Evolutionary conservation across 31 red algal species (phyloP).

Genomic region (Endocladia muricata): DNA sequence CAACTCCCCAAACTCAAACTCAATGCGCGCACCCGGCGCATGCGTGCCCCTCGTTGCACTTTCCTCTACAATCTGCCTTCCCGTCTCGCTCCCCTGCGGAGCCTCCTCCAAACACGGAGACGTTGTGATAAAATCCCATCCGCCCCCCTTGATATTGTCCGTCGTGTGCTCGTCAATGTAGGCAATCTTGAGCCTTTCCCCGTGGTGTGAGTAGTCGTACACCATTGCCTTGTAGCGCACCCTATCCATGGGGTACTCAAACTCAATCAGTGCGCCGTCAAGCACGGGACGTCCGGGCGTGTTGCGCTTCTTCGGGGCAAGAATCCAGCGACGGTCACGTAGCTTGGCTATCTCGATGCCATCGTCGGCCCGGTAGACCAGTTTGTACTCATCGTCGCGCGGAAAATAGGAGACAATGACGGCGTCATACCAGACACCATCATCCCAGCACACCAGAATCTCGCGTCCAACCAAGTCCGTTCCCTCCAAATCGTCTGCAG

Average conservation of each 20-base stretch:
- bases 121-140: constrained; percentile 31
- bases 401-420: constrained; percentile 33
- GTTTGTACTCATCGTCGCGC: constrained; percentile 10
- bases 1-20: no score
- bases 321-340: constrained; percentile 22
- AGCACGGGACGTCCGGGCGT: constrained; percentile 11
- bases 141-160: constrained; percentile 31
- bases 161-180: constrained; percentile 55
- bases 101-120: constrained; percentile 18
- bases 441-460: constrained; percentile 55
- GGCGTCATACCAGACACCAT: constrained; percentile 53
- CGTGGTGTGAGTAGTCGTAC: constrained; percentile 33
- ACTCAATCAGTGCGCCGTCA: constrained; percentile 52
- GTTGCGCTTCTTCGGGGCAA: constrained; percentile 21
- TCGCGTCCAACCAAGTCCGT: constrained; percentile 34
- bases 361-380: constrained; percentile 50
- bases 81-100: no score
- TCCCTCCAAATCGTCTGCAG: neutral
- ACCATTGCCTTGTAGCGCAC: constrained; percentile 39
- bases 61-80: no score
- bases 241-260: constrained; percentile 41
- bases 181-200: constrained; percentile 39
- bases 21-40: no score
- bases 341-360: constrained; percentile 28
- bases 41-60: no score